phyloP scores from a whole-genome alignment of 768 basidiomycete genomes.

The Mycena albidolilacea region DNA sequence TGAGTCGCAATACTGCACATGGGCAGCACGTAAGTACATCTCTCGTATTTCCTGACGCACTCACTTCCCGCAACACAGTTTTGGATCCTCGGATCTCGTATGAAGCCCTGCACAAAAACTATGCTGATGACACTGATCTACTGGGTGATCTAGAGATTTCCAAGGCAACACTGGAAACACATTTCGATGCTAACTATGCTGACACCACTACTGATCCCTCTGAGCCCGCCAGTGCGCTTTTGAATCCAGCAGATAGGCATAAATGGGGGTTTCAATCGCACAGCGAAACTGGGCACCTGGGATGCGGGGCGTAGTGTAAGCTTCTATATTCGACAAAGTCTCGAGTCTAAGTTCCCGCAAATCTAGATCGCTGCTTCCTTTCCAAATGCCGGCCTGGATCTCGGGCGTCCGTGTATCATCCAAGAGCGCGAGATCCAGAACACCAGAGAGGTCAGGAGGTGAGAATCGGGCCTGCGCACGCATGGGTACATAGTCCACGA shows the following conservation, averaged over 20 bases:
- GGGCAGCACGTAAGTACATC: too few relatives aligned
- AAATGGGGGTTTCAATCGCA: conserved; percentile 22
- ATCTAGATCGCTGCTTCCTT: conserved; percentile 57
- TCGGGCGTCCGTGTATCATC: conserved; percentile 59
- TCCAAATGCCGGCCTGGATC: conserved; percentile 62
- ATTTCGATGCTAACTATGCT: too few relatives aligned
- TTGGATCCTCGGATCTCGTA: too few relatives aligned
- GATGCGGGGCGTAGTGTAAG: conserved; percentile 65
- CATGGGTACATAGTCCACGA: neutral
- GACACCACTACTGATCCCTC: too few relatives aligned
- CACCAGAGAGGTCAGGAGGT: conserved; percentile 77
- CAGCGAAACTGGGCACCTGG: conserved; percentile 62
- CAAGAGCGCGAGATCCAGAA: conserved; percentile 76
- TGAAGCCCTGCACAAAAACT: too few relatives aligned
- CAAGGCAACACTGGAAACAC: too few relatives aligned
- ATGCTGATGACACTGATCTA: too few relatives aligned
- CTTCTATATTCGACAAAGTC: conserved; percentile 44
- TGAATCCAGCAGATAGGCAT: conserved; percentile 33
- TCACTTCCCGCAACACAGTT: too few relatives aligned
- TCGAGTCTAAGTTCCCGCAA: conserved; percentile 50
- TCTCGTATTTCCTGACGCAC: too few relatives aligned
- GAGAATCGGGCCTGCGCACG: conserved; percentile 69
- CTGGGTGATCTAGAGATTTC: too few relatives aligned
- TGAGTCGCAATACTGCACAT: too few relatives aligned
- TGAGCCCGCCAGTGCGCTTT: too few relatives aligned